These are phyloP conservation scores for Rhizophagus clarus DNA, from an alignment of 192 early-diverging fungal species.

Conservation along the genomic window DNA sequence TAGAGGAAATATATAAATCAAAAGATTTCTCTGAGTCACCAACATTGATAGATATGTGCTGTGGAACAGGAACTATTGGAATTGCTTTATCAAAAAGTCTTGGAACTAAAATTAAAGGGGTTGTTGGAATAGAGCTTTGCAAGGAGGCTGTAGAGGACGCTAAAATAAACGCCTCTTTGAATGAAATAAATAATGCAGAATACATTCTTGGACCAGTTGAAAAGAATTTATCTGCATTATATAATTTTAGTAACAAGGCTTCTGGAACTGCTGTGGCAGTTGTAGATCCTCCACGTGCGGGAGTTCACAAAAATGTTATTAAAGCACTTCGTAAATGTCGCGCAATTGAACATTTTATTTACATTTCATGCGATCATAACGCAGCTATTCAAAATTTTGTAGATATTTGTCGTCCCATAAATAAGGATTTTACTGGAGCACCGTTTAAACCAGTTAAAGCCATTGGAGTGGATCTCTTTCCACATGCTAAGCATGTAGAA, in stretches of 20 bases:
- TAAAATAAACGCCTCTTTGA: conserved; percentile 60
- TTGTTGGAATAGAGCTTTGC: conserved; percentile 76
- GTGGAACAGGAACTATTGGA: conserved; percentile 86
- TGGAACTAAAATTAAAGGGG: conserved; percentile 51
- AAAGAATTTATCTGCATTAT: conserved; percentile 44
- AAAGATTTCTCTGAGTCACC: conserved; percentile 39
- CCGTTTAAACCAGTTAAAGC: conserved; percentile 65
- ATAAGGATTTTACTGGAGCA: conserved; percentile 57
- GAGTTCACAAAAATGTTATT: conserved; percentile 64
- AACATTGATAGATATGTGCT: conserved; percentile 71
- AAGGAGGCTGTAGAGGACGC: conserved; percentile 73
- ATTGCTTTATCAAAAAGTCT: conserved; percentile 65
- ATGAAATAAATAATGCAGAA: conserved; percentile 58
- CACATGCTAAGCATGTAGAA: conserved; percentile 71
- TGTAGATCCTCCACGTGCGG: conserved; percentile 73
- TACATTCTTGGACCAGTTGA: conserved; percentile 69
- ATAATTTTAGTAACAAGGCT: conserved; percentile 33
- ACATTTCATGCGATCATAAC: conserved; percentile 69
- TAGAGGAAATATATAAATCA: conserved; percentile 27
- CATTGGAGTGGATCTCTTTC: conserved; percentile 74
- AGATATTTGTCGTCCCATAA: conserved; percentile 67
- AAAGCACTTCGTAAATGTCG: conserved; percentile 57
- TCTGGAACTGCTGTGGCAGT: conserved; percentile 68
- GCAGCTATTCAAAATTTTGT: conserved; percentile 62
- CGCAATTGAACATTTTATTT: conserved; percentile 62